Conservation (phyloP, 2,329 filamentous ascomycete species). For the Plenodomus biglobosus region DNA sequence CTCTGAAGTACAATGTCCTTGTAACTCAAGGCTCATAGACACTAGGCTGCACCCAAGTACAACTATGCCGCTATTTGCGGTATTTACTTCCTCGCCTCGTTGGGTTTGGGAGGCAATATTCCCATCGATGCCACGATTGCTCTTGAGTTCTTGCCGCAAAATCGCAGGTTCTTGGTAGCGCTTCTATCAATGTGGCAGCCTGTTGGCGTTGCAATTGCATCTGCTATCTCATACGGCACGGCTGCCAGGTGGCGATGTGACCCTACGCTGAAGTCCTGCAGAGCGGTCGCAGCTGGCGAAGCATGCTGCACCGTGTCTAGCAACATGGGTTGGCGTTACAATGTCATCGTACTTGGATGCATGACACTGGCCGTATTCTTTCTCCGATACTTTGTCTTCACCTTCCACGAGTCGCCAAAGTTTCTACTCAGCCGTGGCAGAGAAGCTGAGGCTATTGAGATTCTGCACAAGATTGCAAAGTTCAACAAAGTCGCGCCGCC, state of each 20-base stretch:
- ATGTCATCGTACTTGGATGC: slow-evolving; percentile 29
- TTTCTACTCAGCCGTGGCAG: slow-evolving; percentile 28
- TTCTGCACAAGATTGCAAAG: slow-evolving; percentile 31
- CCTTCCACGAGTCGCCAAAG: slow-evolving; percentile 35
- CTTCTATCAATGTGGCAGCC: slow-evolving; percentile 38
- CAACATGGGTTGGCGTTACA: slow-evolving; percentile 39
- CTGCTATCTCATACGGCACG: slow-evolving; percentile 31
- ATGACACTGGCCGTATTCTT: slow-evolving; percentile 33
- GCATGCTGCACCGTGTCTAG: slow-evolving; percentile 24
- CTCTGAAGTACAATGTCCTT: too few relatives aligned
- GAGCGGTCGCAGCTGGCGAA: slow-evolving; percentile 14
- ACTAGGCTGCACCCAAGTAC: slow-evolving; percentile 32
- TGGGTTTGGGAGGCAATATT: slow-evolving; percentile 33
- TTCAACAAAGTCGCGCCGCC: slow-evolving; percentile 31
- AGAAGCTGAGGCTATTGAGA: slow-evolving; percentile 31
- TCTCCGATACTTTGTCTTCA: slow-evolving; percentile 33
- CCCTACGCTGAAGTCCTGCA: slow-evolving; percentile 20
- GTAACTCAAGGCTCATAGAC: slow-evolving; percentile 6
- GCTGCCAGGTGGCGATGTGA: slow-evolving; percentile 34
- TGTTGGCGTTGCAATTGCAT: slow-evolving; percentile 30
- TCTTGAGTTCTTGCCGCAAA: slow-evolving; percentile 31
- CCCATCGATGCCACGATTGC: slow-evolving; percentile 33
- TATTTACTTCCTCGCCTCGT: slow-evolving; percentile 31
- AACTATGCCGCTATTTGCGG: slow-evolving; percentile 34
- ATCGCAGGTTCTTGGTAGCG: slow-evolving; percentile 30